Percentiles rank a stretch among this genome's conserved stretches.
phyloP scores from a whole-genome alignment of 2,329 filamentous ascomycete species.

The Aspergillus novofumigatus region DNA sequence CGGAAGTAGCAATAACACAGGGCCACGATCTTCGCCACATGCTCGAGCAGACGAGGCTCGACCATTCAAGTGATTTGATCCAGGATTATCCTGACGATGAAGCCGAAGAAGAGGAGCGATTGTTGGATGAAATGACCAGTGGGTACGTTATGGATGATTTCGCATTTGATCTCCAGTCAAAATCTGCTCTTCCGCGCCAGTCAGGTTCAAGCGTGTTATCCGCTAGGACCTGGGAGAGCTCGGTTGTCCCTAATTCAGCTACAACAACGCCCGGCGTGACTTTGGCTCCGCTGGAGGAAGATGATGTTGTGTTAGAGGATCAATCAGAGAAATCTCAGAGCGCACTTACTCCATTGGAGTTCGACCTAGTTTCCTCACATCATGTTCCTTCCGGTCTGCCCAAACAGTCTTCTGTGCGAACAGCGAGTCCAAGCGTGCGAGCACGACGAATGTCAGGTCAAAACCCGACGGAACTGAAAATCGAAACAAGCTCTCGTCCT shows the following conservation, averaged over 20 bases:
- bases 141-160: slow-evolving; percentile 82
- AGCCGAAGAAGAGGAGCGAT: slow-evolving; percentile 68
- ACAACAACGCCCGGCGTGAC: slow-evolving; percentile 65
- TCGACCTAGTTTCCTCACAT: slow-evolving; percentile 39
- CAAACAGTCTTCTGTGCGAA: slow-evolving; percentile 3
- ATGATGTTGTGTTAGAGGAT: slow-evolving; percentile 38
- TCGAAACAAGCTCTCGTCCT: slow-evolving; percentile 62
- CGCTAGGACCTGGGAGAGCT: slow-evolving; percentile 76
- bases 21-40: slow-evolving; percentile 54
- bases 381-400: not conserved
- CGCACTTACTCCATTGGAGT: slow-evolving; percentile 25
- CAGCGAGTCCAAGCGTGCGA: slow-evolving; percentile 54
- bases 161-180: slow-evolving; percentile 65
- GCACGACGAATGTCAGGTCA: slow-evolving; percentile 76
- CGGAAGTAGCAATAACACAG: slow-evolving; percentile 56
- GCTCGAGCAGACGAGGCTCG: slow-evolving; percentile 25
- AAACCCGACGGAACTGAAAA: slow-evolving; percentile 78
- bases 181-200: slow-evolving; percentile 67
- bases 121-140: slow-evolving; percentile 82
- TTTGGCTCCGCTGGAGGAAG: slow-evolving; percentile 70
- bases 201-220: slow-evolving; percentile 78
- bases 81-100: slow-evolving; percentile 57
- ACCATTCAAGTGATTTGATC: slow-evolving; percentile 20
- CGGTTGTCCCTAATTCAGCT: slow-evolving; percentile 67
- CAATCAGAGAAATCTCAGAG: slow-evolving; percentile 32